Evolutionary conservation across 1,139 yeast species (phyloP), one percentile per base, ranked within the genome.

Genomic region (Blastobotrys serpentis): DNA sequence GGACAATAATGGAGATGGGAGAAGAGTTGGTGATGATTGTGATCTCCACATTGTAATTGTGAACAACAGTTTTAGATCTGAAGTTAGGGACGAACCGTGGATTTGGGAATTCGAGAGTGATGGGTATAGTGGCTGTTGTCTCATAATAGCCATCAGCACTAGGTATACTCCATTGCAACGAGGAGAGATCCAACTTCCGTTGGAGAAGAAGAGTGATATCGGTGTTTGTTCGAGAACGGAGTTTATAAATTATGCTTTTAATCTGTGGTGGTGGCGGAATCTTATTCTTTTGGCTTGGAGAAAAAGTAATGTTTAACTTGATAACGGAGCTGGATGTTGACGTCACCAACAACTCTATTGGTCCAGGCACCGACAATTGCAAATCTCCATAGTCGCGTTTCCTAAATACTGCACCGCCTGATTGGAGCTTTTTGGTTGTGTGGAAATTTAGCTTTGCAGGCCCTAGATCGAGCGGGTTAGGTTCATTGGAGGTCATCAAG

Each of bases 111-210:
- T 17, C 23, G n/a, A 36, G 16, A 5, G 40, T 19, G 14, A 36
- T 19, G 10, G 40, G 40, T 4, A 36, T 17, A 11, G 16, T 11
- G 23, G 40, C 40, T 18, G 16, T 8, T n/a, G 40, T 18, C 13
- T 36, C 40, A n/a, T 17, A 36, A 36, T 36, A 7, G 19, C 40
- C 40, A 36, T 36, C 40, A 3, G 11, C 13, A 4, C 10, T 13
- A 5, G 40, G 40, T 13, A 36, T 36, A 14, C 10, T 36, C 40
- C 40, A 36, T 17, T 36, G 40, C 10, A 36, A 25, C 13, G 18
- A 19, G 19, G 19, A 18, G 11, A 36, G 8, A 18, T 36, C 40
- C 10, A 36, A 7, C 19, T 19, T 17, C 5, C 22, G 23, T 19
- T 36, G 40, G 5, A 17, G 23, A 4, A 36, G 40, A 36, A 19